A percentile compares a stretch with the other conserved stretches of the same genome.
Conservation (phyloP, 2,329 filamentous ascomycete genomes). For the Didymella pomorum region DNA sequence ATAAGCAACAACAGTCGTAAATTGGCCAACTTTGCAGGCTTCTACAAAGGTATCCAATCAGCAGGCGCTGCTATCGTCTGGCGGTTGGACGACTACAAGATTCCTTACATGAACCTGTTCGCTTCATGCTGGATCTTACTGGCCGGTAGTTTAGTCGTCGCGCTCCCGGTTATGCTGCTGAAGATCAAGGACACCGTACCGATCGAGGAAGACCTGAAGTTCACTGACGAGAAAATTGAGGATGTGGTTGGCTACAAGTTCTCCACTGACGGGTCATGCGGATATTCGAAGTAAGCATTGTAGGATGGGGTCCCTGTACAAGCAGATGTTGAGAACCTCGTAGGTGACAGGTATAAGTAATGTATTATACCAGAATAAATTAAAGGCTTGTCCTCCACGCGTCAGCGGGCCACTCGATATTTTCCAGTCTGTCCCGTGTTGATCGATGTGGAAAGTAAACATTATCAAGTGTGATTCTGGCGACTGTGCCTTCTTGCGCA, state of each 20-base stretch:
- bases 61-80: slow-evolving; percentile 1
- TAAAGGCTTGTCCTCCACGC: neutral
- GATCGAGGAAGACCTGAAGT: neutral
- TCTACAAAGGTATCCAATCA: slow-evolving; percentile 1
- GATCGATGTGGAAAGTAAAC: neutral
- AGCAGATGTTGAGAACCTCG: neutral
- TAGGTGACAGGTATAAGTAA: neutral
- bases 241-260: neutral
- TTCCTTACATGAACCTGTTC: neutral
- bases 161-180: neutral
- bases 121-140: neutral
- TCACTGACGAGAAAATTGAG: neutral
- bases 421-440: neutral
- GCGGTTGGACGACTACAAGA: slow-evolving; percentile 1
- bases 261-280: neutral
- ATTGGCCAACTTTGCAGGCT: neutral
- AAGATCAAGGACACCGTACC: neutral
- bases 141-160: neutral
- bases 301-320: neutral
- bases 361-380: neutral
- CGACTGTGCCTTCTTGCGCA: neutral
- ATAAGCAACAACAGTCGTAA: neutral
- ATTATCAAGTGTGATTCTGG: too few relatives aligned
- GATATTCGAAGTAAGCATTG: neutral
- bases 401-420: neutral